Conservation (phyloP, 768 basidiomycete genomes). For the Pseudohyphozyma bogoriensis region DNA sequence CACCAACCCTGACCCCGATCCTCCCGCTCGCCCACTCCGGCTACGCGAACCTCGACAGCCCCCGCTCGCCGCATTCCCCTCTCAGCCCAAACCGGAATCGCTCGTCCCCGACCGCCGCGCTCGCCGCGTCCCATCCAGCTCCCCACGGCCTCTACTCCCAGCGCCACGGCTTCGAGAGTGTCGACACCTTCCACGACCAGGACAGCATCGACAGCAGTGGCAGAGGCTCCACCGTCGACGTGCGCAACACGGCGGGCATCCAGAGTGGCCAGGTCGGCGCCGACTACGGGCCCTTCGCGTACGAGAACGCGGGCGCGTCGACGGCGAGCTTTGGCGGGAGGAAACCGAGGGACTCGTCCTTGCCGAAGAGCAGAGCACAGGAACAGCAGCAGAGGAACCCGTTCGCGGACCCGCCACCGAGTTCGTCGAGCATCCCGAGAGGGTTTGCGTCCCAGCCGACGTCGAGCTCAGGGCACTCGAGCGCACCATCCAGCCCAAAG, state of each 20-base stretch:
- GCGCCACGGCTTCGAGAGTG: constrained; percentile 4
- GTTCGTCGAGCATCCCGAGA: neutral
- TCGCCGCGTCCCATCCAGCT: constrained; percentile 46
- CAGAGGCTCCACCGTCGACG: neutral
- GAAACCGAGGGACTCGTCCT: neutral
- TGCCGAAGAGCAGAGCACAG: too few species aligned
- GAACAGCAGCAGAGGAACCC: neutral
- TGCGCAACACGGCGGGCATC: neutral
- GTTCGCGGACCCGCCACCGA: neutral
- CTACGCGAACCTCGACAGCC: neutral
- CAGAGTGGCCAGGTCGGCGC: constrained; percentile 14
- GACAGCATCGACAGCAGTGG: neutral
- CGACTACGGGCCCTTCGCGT: constrained; percentile 20
- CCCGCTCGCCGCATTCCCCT: neutral
- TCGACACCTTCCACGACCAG: too few species aligned
- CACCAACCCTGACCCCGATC: too few species aligned
- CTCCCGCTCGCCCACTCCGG: too few species aligned
- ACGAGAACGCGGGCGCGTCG: neutral
- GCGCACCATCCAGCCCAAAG: too few species aligned
- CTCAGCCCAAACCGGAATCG: neutral
- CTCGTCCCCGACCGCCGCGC: neutral
- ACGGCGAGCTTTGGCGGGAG: neutral
- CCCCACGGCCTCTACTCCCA: constrained; percentile 58
- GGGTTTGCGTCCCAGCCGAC: constrained; percentile 11
- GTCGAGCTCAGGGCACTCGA: neutral